These are phyloP conservation scores for Mrakia frigida DNA, from an alignment of 768 basidiomycete genomes.

Conservation along the genomic window DNA sequence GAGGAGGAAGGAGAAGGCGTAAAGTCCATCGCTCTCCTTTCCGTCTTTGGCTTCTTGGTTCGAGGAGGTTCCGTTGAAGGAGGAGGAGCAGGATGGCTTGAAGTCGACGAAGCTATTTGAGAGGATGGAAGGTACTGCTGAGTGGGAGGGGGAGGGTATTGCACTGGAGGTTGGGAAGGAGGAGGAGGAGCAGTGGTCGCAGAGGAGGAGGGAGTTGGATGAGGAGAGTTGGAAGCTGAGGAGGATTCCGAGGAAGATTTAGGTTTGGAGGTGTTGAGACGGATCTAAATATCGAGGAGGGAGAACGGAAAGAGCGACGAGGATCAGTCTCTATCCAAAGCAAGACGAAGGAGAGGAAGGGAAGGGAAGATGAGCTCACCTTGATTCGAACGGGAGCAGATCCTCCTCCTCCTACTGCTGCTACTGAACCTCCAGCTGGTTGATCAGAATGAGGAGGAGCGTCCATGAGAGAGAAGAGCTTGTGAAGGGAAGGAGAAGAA, in stretches of 20 bases:
- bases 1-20: conserved; percentile 9
- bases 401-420: neutral
- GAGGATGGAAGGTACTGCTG: neutral
- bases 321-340: neutral
- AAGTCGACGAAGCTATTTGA: neutral
- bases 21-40: neutral
- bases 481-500: too few species aligned
- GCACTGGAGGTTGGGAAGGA: neutral
- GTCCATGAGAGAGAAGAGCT: too few species aligned
- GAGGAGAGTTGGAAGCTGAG: neutral
- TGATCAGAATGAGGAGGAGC: neutral
- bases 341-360: neutral
- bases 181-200: neutral
- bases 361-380: conserved; percentile 6
- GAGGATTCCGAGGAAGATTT: neutral
- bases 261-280: neutral
- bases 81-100: neutral
- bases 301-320: neutral
- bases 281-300: neutral
- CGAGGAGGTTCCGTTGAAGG: neutral
- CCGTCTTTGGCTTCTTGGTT: neutral
- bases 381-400: neutral
- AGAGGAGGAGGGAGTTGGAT: neutral
- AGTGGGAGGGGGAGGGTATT: neutral
- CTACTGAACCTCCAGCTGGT: neutral